phyloP scores from a whole-genome alignment of 1,284 basidiomycete genomes.

The Singerocomus rubriflavus region DNA sequence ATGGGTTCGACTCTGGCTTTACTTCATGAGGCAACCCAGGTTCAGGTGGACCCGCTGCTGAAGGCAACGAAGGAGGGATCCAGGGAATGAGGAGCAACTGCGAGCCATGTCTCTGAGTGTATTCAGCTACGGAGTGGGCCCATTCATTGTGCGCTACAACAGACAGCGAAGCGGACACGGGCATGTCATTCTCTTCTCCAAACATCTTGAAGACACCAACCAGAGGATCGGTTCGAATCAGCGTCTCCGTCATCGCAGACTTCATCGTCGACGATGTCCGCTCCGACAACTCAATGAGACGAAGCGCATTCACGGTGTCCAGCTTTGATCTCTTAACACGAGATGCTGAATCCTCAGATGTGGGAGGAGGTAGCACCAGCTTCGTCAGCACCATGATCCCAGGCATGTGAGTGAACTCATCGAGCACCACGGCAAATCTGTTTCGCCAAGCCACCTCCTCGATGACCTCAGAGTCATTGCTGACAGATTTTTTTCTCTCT shows the following conservation, averaged over 20 bases:
- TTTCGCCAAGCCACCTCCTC: slow-evolving; percentile 20
- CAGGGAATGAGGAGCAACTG: slow-evolving; percentile 88
- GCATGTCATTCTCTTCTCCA: slow-evolving; percentile 71
- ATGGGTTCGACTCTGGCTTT: slow-evolving; percentile 43
- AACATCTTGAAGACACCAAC: slow-evolving; percentile 85
- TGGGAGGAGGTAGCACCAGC: slow-evolving; percentile 40
- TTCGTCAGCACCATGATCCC: slow-evolving; percentile 70
- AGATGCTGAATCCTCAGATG: slow-evolving; percentile 17
- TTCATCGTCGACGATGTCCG: slow-evolving; percentile 90
- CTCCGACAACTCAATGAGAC: slow-evolving; percentile 88
- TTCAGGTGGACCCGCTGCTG: slow-evolving; percentile 18
- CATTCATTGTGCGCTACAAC: slow-evolving; percentile 71
- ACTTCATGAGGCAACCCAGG: slow-evolving; percentile 25
- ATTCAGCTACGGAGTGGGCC: slow-evolving; percentile 61
- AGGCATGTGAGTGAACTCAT: slow-evolving; percentile 85
- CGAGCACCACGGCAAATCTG: slow-evolving; percentile 82
- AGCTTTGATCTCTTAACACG: slow-evolving; percentile 12
- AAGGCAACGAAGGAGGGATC: slow-evolving; percentile 40
- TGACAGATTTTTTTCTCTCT: slow-evolving; percentile 8
- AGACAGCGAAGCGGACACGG: slow-evolving; percentile 65
- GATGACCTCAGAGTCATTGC: slow-evolving; percentile 5
- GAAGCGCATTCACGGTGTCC: slow-evolving; percentile 62
- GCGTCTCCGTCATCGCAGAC: slow-evolving; percentile 70
- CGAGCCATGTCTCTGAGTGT: slow-evolving; percentile 57
- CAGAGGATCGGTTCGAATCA: slow-evolving; percentile 76